Evolutionary conservation across 1,284 basidiomycete species (phyloP), one percentile per base, ranked within the genome.

Genomic region (Puccinia coronata): DNA sequence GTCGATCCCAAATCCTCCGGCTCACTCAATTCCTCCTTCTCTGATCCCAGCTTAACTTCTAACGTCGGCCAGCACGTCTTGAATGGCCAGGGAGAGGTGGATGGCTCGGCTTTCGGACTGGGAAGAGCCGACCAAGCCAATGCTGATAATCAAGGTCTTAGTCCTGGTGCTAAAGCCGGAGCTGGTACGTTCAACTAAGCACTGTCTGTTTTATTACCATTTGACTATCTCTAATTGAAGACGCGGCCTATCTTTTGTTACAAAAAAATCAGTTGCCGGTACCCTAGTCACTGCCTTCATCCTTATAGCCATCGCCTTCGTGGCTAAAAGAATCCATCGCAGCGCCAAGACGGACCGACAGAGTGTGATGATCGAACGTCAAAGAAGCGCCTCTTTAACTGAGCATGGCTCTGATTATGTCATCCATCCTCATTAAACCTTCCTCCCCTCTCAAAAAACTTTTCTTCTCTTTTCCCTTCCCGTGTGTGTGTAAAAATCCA

Each of bases 21-120:
- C 41, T n/a, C 63, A 23, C 63, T 16, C 8, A 23, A 28, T 25
- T 1, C 11, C n/a, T 18, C 63, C 18, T 51, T 1, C 51, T n/a
- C 23, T 5, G 12, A 16, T n/a, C 8, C 18, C 16, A 47, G 1
- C 51, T 53, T 0, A 5, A 23, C 51, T n/a, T 49, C 47, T n/a
- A 71, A 71, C 69, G 69, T 71, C 28, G 69, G 69, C 25, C 25
- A 71, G 4, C 69, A 71, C 49, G 69, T 71, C 49, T 31, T 71
- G 23, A 71, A 71, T 39, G 23, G 34, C 18, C 31, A 51, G 31
- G 69, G 69, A 2, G 69, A 71, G 41, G 69, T 71, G 28, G 69
- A 71, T n/a, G 69, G 69, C 25, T 51, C 69, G 28, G 47, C 69
- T 39, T 53, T 53, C 49, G 69, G 69, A 12, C 51, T 71, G 6